A percentile compares a stretch with the other conserved stretches of the same genome.
Conservation (phyloP, 768 basidiomycete genomes). For the Xerocomellus chrysenteron region DNA sequence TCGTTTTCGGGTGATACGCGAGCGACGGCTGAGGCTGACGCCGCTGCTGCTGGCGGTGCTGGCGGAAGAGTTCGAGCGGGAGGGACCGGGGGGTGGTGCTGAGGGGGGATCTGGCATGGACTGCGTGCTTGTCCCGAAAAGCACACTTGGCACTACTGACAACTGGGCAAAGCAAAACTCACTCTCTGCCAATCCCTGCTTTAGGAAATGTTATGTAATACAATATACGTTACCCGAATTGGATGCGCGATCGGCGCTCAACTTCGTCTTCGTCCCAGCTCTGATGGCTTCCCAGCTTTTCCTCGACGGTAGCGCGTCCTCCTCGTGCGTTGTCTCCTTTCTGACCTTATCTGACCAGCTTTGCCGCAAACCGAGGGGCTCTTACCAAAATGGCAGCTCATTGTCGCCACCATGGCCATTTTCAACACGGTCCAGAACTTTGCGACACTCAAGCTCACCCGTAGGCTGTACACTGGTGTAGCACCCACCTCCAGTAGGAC, state of each 20-base stretch:
- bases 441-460: constrained; percentile 71
- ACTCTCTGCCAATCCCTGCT: constrained; percentile 5
- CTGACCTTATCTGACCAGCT: constrained; percentile 36
- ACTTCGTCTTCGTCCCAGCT: not conserved
- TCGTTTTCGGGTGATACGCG: constrained; percentile 48
- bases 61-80: constrained; percentile 34
- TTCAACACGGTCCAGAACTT: constrained; percentile 90
- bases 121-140: constrained; percentile 23
- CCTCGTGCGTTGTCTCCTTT: not conserved
- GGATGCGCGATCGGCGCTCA: constrained; percentile 18
- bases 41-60: constrained; percentile 48
- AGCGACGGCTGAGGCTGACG: constrained; percentile 50
- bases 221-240: constrained; percentile 5
- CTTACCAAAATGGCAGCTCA: constrained; percentile 86
- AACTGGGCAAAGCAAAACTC: constrained; percentile 18
- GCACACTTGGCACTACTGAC: constrained; percentile 4
- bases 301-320: constrained; percentile 19
- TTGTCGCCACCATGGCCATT: constrained; percentile 72
- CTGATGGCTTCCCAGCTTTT: constrained; percentile 17
- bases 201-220: constrained; percentile 33
- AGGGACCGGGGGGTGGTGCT: constrained; percentile 27
- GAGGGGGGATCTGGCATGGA: constrained; percentile 34
- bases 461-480: constrained; percentile 63
- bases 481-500: constrained; percentile 40
- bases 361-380: constrained; percentile 67